Base-by-base conservation (phyloP, 495 filamentous ascomycete species). In the Neurospora sp. region DNA sequence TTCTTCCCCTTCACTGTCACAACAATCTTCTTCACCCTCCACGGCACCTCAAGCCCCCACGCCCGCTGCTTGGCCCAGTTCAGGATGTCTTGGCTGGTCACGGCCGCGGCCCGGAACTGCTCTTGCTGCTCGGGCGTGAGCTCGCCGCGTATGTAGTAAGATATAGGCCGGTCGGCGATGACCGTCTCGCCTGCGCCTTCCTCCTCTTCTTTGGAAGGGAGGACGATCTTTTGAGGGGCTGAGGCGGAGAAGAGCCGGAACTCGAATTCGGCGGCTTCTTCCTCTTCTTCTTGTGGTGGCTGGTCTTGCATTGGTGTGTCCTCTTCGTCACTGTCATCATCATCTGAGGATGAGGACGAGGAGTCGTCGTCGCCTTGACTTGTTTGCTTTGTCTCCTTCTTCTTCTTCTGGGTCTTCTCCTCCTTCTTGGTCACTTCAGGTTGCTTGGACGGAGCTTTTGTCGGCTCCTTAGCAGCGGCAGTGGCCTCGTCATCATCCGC, bases 11-110 rank as follows among this genome's bases (percentile, higher is more conserved):
- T 74, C 16, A 59, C 48, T 12, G 71, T 74, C 44, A 79, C 73
- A 9, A 66, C 75, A 41, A 85, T 77, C 22, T 72, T 81, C n/a
- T 77, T 82, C 40, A 89, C 86, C 69, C 83, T 82, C 88, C 88
- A 89, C 5, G 87, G 86, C 71, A 87, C 78, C 73, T 85, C 85
- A 35, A 87, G 81, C 0, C 87, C 87, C 83, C 87, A 88, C 14
- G 82, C 79, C 71, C 86, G 79, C 73, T 76, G 79, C 73, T 72
- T 75, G 18, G 84, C 78, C 71, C 81, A 75, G 6, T 78, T 74
- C 0, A 83, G 38, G 9, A 89, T 79, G 1, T 86, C 82, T 48
- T 83, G 79, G 1, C 81, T 85, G 27, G 76, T 84, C 40, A 89
- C 78, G 18, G 87, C 85, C 5, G 81, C 80, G 14, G 70, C 71